Evolutionary conservation across 2,329 filamentous ascomycete genomes (phyloP).

Genomic region (Aspergillus fumigatiaffinis): DNA sequence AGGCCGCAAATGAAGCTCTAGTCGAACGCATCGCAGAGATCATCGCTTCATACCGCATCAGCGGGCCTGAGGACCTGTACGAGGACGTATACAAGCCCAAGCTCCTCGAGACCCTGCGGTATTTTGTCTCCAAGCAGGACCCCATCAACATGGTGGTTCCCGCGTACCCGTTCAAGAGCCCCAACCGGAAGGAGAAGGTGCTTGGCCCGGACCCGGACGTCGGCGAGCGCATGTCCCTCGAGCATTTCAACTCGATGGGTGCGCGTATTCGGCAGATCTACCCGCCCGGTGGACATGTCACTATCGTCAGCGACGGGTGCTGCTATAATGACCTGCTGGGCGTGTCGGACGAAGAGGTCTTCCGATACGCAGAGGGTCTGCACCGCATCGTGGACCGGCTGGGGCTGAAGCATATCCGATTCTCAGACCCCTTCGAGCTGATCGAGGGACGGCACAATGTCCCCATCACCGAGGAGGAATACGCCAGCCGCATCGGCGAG

Average conservation of each 20-base stretch:
- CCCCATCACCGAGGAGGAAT: background rate
- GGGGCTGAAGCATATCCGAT: background rate
- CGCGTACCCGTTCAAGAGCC: background rate
- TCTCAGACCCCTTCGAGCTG: background rate
- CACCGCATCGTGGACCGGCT: background rate
- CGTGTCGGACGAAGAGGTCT: background rate
- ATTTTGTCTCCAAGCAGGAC: background rate
- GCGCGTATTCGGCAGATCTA: background rate
- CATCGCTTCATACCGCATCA: background rate
- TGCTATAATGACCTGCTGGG: background rate
- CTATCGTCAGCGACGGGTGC: background rate
- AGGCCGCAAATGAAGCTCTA: background rate
- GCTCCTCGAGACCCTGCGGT: background rate
- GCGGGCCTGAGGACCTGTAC: background rate
- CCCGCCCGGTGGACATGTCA: background rate
- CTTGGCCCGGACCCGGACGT: background rate
- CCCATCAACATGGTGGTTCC: background rate
- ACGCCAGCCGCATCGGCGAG: background rate
- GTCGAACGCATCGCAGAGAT: background rate
- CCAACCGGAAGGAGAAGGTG: background rate
- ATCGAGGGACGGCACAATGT: background rate
- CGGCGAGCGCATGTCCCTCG: background rate
- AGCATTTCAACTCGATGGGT: background rate
- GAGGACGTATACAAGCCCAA: background rate
- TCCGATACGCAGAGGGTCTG: background rate